Evolutionary conservation across 2,329 filamentous ascomycete genomes (phyloP).

Genomic region (Aspergillus melleus): DNA sequence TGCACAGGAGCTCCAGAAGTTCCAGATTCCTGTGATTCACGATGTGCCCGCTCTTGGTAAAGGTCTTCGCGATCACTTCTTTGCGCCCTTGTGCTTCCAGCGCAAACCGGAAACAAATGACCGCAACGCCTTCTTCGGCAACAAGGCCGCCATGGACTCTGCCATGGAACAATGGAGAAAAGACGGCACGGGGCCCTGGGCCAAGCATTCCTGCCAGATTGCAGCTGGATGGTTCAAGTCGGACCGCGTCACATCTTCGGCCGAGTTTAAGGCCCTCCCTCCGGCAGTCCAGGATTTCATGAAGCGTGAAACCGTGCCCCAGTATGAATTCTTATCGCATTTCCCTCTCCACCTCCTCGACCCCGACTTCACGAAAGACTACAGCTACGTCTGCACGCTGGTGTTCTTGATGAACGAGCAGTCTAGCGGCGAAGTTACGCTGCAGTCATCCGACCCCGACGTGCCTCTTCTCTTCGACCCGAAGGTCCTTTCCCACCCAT

Average conservation of each 20-base stretch:
- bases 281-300: conserved; percentile 47
- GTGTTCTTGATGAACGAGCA: conserved; percentile 58
- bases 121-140: conserved; percentile 49
- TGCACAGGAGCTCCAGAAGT: conserved; percentile 39
- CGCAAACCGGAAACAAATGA: conserved; percentile 45
- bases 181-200: conserved; percentile 41
- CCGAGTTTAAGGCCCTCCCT: conserved; percentile 55
- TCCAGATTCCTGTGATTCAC: conserved; percentile 43
- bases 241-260: conserved; percentile 38
- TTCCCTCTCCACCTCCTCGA: conserved; percentile 45
- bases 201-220: conserved; percentile 29
- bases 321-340: conserved; percentile 56
- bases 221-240: conserved; percentile 45
- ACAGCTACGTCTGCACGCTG: conserved; percentile 47
- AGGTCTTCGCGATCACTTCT: conserved; percentile 47
- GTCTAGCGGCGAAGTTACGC: conserved; percentile 51
- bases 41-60: conserved; percentile 46
- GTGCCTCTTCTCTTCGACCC: conserved; percentile 56
- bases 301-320: conserved; percentile 53
- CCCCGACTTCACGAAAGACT: conserved; percentile 39
- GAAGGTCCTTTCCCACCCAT: conserved; percentile 54
- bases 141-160: conserved; percentile 42
- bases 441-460: conserved; percentile 54
- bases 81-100: conserved; percentile 34
- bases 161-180: conserved; percentile 52